Evolutionary conservation across 495 filamentous ascomycete genomes (phyloP).

Genomic region (Niebla homalea): DNA sequence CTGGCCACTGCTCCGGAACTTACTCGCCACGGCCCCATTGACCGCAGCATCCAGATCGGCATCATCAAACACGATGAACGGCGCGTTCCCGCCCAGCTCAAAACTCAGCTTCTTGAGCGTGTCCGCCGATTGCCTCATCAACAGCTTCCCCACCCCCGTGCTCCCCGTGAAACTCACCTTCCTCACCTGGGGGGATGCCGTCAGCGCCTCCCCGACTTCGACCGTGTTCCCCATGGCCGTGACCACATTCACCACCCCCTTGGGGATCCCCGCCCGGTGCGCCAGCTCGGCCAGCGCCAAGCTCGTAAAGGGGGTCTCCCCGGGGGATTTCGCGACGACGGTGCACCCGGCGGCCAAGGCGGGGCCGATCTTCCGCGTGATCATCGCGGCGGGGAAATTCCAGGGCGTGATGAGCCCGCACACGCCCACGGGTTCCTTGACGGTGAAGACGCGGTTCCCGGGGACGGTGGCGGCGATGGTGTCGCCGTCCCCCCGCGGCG

Average conservation of each 20-base stretch:
- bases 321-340: slow-evolving; percentile 70
- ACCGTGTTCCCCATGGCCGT: slow-evolving; percentile 60
- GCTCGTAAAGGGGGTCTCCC: slow-evolving; percentile 75
- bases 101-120: slow-evolving; percentile 80
- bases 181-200: slow-evolving; percentile 54
- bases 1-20: slow-evolving; percentile 68
- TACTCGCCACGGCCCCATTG: slow-evolving; percentile 57
- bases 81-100: slow-evolving; percentile 82
- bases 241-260: slow-evolving; percentile 73
- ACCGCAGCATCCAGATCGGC: slow-evolving; percentile 71
- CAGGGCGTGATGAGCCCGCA: slow-evolving; percentile 92
- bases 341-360: slow-evolving; percentile 78
- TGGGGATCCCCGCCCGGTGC: slow-evolving; percentile 69
- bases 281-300: slow-evolving; percentile 74
- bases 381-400: slow-evolving; percentile 94
- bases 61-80: slow-evolving; percentile 90
- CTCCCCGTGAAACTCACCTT: slow-evolving; percentile 88
- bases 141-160: slow-evolving; percentile 71
- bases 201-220: slow-evolving; percentile 57
- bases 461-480: slow-evolving; percentile 59
- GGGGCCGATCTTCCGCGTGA: slow-evolving; percentile 76
- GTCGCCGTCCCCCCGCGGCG: slow-evolving; percentile 54
- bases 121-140: slow-evolving; percentile 69
- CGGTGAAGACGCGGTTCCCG: slow-evolving; percentile 62
- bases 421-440: slow-evolving; percentile 84